Evolutionary conservation across 2,329 filamentous ascomycete species (phyloP).

Genomic region (Sporothrix brunneoviolacea): DNA sequence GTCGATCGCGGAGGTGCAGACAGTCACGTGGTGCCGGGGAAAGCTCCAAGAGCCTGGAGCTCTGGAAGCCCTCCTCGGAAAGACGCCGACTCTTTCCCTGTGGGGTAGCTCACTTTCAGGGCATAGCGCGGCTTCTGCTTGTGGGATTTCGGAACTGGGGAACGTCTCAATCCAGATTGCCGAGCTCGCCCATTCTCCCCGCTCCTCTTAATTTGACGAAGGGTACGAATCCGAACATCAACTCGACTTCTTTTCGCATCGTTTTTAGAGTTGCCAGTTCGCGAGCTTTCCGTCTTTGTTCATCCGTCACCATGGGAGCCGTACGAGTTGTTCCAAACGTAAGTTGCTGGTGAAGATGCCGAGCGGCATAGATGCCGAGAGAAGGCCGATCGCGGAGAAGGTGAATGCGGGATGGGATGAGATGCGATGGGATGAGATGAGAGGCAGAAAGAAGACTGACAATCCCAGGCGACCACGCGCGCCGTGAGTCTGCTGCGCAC

Average conservation of each 20-base stretch:
- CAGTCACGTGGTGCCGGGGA: too few species aligned
- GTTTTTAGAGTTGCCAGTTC: too few species aligned
- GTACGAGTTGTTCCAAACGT: conserved; percentile 31
- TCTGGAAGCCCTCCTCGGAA: too few species aligned
- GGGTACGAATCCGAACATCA: too few species aligned
- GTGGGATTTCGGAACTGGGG: background rate
- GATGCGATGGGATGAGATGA: background rate
- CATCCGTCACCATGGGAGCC: conserved; percentile 6
- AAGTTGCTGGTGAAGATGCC: conserved; percentile 16
- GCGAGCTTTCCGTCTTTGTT: background rate
- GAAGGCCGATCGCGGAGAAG: background rate
- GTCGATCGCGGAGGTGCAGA: too few species aligned
- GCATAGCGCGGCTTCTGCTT: too few species aligned
- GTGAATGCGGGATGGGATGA: background rate
- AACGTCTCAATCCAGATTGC: conserved; percentile 2
- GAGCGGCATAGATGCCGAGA: background rate
- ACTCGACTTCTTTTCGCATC: too few species aligned
- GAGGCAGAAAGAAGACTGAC: background rate
- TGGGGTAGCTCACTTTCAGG: too few species aligned
- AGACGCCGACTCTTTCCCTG: too few species aligned
- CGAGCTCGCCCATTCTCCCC: conserved; percentile 4
- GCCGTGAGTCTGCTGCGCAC: conserved; percentile 73
- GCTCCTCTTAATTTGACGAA: background rate
- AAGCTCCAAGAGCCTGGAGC: too few species aligned
- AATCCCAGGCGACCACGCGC: conserved; percentile 48